Percentiles rank a stretch among this genome's conserved stretches.
Conservation (phyloP, 805 yeast species). For the Phaffomyces thermotolerans region DNA sequence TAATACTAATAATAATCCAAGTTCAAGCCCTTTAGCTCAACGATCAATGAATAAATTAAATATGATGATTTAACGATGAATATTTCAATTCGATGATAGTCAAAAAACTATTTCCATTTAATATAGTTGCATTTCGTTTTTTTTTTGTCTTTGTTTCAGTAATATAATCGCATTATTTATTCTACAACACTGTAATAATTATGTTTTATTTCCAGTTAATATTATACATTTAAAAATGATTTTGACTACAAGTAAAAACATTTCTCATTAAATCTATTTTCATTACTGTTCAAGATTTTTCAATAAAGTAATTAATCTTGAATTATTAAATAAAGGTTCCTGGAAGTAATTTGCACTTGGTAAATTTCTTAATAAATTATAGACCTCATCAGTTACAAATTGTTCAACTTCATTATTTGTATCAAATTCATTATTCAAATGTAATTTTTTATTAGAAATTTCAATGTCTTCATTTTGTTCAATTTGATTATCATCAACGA, state of each 20-base stretch:
- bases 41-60: constrained; percentile 9
- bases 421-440: constrained; percentile 1
- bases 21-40: constrained; percentile 9
- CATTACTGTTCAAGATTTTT: constrained; percentile 1
- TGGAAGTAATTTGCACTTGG: constrained; percentile 50
- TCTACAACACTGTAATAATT: too few relatives aligned
- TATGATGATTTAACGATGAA: constrained; percentile 4
- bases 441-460: neutral
- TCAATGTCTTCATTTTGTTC: neutral
- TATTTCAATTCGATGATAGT: too few relatives aligned
- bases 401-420: constrained; percentile 8
- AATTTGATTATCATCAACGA: constrained; percentile 13
- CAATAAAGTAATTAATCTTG: constrained; percentile 31
- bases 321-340: constrained; percentile 46
- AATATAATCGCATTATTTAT: too few relatives aligned
- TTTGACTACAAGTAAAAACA: neutral
- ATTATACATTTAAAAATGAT: too few relatives aligned
- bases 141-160: too few relatives aligned
- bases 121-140: too few relatives aligned
- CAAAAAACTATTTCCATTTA: too few relatives aligned
- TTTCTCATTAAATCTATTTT: neutral
- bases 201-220: too few relatives aligned
- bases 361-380: constrained; percentile 45
- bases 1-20: neutral
- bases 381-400: constrained; percentile 33